A percentile compares a stretch with the other conserved stretches of the same genome.
These are phyloP conservation scores for Ustulina deusta DNA, from an alignment of 2,329 filamentous ascomycete species.

Conservation along the genomic window DNA sequence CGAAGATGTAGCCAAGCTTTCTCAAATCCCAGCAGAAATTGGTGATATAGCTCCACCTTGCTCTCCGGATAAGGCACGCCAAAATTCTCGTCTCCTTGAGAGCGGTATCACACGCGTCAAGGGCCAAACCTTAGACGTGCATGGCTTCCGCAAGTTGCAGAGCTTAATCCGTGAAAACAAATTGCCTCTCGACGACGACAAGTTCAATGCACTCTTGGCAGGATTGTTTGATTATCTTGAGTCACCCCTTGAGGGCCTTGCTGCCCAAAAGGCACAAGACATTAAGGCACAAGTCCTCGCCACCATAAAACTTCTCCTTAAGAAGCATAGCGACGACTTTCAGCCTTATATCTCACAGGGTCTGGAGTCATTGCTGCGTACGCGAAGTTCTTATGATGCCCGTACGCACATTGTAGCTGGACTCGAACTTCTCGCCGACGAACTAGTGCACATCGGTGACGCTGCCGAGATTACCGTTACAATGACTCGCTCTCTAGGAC, in stretches of 20 bases:
- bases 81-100: slow-evolving; percentile 73
- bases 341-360: slow-evolving; percentile 75
- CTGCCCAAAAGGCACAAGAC: slow-evolving; percentile 75
- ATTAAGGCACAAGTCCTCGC: slow-evolving; percentile 80
- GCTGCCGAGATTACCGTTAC: slow-evolving; percentile 69
- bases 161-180: slow-evolving; percentile 76
- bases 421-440: slow-evolving; percentile 78
- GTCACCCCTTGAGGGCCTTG: slow-evolving; percentile 65
- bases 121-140: slow-evolving; percentile 78
- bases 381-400: slow-evolving; percentile 74
- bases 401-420: slow-evolving; percentile 79
- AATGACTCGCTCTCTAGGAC: slow-evolving; percentile 63
- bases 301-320: slow-evolving; percentile 78
- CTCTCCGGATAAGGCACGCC: slow-evolving; percentile 65
- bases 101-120: slow-evolving; percentile 81
- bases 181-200: slow-evolving; percentile 73
- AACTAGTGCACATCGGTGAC: slow-evolving; percentile 75
- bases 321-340: slow-evolving; percentile 74
- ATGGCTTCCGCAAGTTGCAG: slow-evolving; percentile 83
- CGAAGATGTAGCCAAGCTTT: slow-evolving; percentile 60
- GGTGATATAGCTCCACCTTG: slow-evolving; percentile 42
- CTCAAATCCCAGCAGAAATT: slow-evolving; percentile 40
- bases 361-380: slow-evolving; percentile 74
- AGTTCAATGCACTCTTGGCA: slow-evolving; percentile 74
- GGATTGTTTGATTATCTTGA: slow-evolving; percentile 80